Percentiles rank a stretch among this genome's conserved stretches.
Evolutionary conservation across 345 rosid species (phyloP).

Genomic region (Dipteronia sinensis): DNA sequence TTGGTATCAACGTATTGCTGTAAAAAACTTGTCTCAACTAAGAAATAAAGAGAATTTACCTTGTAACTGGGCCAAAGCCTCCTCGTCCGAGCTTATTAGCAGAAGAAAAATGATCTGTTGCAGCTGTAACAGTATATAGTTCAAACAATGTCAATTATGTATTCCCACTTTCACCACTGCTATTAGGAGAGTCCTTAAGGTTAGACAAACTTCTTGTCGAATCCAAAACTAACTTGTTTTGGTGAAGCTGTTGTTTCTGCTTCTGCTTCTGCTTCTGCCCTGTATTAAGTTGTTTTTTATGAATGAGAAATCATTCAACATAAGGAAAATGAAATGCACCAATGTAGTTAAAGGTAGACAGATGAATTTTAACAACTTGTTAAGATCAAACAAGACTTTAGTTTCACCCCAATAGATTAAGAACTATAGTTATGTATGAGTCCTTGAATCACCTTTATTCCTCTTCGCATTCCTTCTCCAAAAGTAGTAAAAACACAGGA

Average conservation of each 20-base stretch:
- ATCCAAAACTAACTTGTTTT: neutral
- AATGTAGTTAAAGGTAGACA: too few relatives aligned
- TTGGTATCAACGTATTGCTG: too few relatives aligned
- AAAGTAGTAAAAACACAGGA: neutral
- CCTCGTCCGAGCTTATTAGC: conserved; percentile 30
- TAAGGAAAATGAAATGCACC: too few relatives aligned
- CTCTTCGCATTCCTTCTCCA: neutral
- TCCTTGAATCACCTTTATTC: neutral
- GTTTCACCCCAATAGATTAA: too few relatives aligned
- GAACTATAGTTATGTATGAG: neutral
- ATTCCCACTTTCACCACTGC: neutral
- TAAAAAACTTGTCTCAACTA: neutral
- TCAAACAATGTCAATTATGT: conserved; percentile 24
- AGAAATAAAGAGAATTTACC: conserved; percentile 24
- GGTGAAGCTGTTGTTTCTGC: neutral
- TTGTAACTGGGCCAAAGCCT: conserved; percentile 31
- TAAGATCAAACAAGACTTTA: too few relatives aligned
- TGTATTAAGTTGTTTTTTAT: too few relatives aligned
- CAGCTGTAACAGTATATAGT: conserved; percentile 8
- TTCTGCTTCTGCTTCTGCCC: too few relatives aligned
- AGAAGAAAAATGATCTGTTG: conserved; percentile 27
- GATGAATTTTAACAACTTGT: too few relatives aligned
- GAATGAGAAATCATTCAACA: too few relatives aligned
- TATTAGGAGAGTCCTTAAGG: neutral
- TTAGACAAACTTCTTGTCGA: neutral